A percentile compares a stretch with the other conserved stretches of the same genome.
Evolutionary conservation across 148 eudicot genomes (phyloP).

Genomic region (Beta vulgaris): DNA sequence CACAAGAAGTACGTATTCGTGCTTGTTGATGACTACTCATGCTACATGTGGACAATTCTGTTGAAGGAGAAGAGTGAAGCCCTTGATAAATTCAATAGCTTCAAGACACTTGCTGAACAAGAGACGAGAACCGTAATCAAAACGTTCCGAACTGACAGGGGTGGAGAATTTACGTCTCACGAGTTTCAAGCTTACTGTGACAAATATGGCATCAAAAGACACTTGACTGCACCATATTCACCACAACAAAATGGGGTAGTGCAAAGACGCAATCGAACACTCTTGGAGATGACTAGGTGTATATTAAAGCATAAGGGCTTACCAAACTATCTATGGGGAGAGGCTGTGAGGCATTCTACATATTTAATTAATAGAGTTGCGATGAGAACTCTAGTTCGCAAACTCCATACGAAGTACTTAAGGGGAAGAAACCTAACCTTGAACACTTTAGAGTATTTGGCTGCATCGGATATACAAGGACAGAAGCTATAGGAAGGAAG

Average conservation of each 20-base stretch:
- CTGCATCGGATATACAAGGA: slow-evolving; percentile 4
- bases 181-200: slow-evolving; percentile 4
- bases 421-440: slow-evolving; percentile 1
- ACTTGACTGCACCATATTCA: slow-evolving; percentile 16
- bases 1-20: neutral
- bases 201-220: neutral
- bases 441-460: slow-evolving; percentile 10
- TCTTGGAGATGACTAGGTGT: neutral
- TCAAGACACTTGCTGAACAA: neutral
- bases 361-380: slow-evolving; percentile 5
- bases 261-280: slow-evolving; percentile 10
- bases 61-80: slow-evolving; percentile 6
- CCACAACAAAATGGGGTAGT: slow-evolving; percentile 19
- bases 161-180: neutral
- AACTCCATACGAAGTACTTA: neutral
- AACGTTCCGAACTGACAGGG: neutral
- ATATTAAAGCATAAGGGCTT: neutral
- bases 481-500: neutral
- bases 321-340: slow-evolving; percentile 4
- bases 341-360: neutral
- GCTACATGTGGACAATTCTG: neutral
- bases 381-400: neutral
- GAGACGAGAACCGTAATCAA: neutral
- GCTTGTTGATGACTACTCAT: too few relatives aligned
- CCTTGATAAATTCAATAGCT: neutral